phyloP scores from a whole-genome alignment of 2,329 filamentous ascomycete species.

The Penicillium italicum region DNA sequence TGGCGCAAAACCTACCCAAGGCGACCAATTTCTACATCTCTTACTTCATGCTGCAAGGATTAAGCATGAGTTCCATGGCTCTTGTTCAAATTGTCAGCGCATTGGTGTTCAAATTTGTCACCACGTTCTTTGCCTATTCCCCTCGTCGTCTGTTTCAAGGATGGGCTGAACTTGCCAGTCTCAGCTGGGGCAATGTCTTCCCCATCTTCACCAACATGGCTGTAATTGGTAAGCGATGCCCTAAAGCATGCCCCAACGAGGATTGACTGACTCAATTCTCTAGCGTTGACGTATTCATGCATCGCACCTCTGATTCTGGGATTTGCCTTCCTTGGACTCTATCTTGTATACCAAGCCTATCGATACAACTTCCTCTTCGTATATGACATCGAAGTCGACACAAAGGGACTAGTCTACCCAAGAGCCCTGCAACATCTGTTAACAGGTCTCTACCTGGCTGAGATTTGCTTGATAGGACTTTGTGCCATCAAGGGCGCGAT shows the following conservation, averaged over 20 bases:
- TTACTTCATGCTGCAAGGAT: constrained; percentile 88
- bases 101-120: constrained; percentile 66
- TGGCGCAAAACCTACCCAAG: constrained; percentile 74
- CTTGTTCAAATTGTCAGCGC: constrained; percentile 72
- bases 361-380: constrained; percentile 89
- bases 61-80: constrained; percentile 69
- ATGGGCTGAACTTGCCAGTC: constrained; percentile 68
- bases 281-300: constrained; percentile 78
- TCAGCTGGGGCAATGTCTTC: constrained; percentile 80
- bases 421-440: constrained; percentile 80
- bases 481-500: constrained; percentile 65
- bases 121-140: constrained; percentile 64
- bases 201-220: constrained; percentile 76
- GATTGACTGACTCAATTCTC: constrained; percentile 6
- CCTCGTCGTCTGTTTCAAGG: constrained; percentile 73
- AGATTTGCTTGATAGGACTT: constrained; percentile 79
- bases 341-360: constrained; percentile 80
- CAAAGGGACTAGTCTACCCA: constrained; percentile 83
- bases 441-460: constrained; percentile 76
- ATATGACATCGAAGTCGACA: constrained; percentile 75
- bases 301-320: constrained; percentile 81
- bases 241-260: too few relatives aligned
- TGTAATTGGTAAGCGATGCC: constrained; percentile 63
- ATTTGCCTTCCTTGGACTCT: constrained; percentile 75
- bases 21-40: constrained; percentile 93